A percentile compares a stretch with the other conserved stretches of the same genome.
Evolutionary conservation across 2,329 filamentous ascomycete species (phyloP).

Genomic region (Xylaria arbuscula): DNA sequence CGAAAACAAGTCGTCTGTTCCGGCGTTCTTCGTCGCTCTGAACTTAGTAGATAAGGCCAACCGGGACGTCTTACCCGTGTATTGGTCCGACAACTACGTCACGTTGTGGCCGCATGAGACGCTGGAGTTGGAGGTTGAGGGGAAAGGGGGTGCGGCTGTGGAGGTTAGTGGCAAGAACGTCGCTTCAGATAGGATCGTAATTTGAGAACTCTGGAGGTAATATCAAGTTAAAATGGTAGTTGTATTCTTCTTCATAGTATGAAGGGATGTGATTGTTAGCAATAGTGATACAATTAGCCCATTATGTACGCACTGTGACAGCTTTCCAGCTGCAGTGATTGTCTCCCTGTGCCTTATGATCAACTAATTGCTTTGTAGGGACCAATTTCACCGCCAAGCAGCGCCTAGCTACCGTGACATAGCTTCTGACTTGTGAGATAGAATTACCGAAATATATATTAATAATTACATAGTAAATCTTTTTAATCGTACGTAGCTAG

Average conservation of each 20-base stretch:
- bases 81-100: slow-evolving; percentile 73
- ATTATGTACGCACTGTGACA: too few species aligned
- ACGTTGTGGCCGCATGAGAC: slow-evolving; percentile 69
- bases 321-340: too few species aligned
- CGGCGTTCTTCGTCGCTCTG: slow-evolving; percentile 68
- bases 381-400: too few species aligned
- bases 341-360: too few species aligned
- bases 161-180: slow-evolving; percentile 48
- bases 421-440: too few species aligned
- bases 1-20: slow-evolving; percentile 62
- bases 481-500: too few species aligned
- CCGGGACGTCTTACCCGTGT: slow-evolving; percentile 61
- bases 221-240: background rate
- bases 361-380: too few species aligned
- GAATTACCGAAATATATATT: too few species aligned
- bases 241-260: background rate
- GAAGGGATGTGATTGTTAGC: background rate
- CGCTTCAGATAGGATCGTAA: slow-evolving; percentile 14
- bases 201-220: background rate
- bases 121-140: slow-evolving; percentile 53
- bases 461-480: too few species aligned
- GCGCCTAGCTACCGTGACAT: too few species aligned
- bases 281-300: too few species aligned
- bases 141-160: slow-evolving; percentile 43
- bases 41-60: slow-evolving; percentile 59